Evolutionary conservation across 495 filamentous ascomycete species (phyloP).

Genomic region (Aspergillus indologenus): DNA sequence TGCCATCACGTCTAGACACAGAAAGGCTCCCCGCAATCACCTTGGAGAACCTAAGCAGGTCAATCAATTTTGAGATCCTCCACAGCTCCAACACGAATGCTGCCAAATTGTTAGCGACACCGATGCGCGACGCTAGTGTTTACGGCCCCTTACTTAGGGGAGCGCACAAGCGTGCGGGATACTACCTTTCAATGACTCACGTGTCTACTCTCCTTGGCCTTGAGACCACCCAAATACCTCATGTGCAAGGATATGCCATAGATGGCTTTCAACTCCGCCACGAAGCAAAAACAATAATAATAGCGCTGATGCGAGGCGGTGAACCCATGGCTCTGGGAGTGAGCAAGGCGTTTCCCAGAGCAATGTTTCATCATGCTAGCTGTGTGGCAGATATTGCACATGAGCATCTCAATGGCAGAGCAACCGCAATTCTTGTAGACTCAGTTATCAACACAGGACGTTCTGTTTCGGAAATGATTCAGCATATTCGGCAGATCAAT

Average conservation of each 20-base stretch:
- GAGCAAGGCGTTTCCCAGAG: slow-evolving; percentile 49
- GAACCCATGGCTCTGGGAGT: slow-evolving; percentile 65
- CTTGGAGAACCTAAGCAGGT: slow-evolving; percentile 25
- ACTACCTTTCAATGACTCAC: slow-evolving; percentile 52
- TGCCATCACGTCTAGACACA: slow-evolving; percentile 44
- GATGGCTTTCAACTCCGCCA: slow-evolving; percentile 50
- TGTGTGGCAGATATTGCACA: slow-evolving; percentile 41
- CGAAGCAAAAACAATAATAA: slow-evolving; percentile 54
- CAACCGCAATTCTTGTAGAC: slow-evolving; percentile 53
- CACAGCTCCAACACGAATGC: slow-evolving; percentile 45
- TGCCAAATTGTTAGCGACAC: slow-evolving; percentile 56
- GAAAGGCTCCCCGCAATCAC: slow-evolving; percentile 43
- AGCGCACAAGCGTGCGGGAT: slow-evolving; percentile 50
- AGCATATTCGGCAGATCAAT: slow-evolving; percentile 45
- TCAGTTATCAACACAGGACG: slow-evolving; percentile 56
- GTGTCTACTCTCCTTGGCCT: slow-evolving; percentile 50
- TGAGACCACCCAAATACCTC: slow-evolving; percentile 49
- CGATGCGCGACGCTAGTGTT: slow-evolving; percentile 51
- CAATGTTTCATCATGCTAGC: slow-evolving; percentile 56
- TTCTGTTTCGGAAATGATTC: slow-evolving; percentile 48
- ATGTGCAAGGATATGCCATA: slow-evolving; percentile 52
- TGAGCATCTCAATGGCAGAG: slow-evolving; percentile 38
- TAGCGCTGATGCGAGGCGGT: slow-evolving; percentile 64
- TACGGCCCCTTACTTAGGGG: slow-evolving; percentile 47
- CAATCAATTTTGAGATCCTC: slow-evolving; percentile 27